Evolutionary conservation across 805 yeast genomes (phyloP).

Genomic region (Kazachstania martiniae): DNA sequence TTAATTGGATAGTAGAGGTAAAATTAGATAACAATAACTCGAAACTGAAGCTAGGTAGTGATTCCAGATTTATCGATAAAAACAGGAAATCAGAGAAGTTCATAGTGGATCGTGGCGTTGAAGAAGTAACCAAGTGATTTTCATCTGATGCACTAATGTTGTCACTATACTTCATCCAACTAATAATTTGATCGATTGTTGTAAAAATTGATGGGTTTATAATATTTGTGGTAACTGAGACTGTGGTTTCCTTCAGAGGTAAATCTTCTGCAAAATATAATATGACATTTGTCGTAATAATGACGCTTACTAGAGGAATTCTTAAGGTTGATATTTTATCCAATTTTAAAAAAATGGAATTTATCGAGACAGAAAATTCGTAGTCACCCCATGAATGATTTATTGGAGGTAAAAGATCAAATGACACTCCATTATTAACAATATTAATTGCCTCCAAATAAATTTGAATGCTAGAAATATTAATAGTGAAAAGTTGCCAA

Average conservation of each 20-base stretch:
- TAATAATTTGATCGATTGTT: slow-evolving; percentile 12
- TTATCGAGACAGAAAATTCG: slow-evolving; percentile 23
- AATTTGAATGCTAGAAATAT: slow-evolving; percentile 20
- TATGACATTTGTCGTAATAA: slow-evolving; percentile 19
- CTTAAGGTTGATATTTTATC: slow-evolving; percentile 16
- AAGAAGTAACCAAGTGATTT: too few relatives aligned
- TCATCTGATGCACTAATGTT: too few relatives aligned
- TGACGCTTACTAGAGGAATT: slow-evolving; percentile 22
- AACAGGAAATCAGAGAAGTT: too few relatives aligned
- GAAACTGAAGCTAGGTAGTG: slow-evolving; percentile 14
- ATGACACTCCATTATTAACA: slow-evolving; percentile 12
- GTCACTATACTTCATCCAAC: too few relatives aligned
- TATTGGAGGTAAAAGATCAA: slow-evolving; percentile 15
- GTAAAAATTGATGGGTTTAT: slow-evolving; percentile 24
- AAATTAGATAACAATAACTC: slow-evolving; percentile 20
- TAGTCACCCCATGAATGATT: slow-evolving; percentile 11
- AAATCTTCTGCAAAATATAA: slow-evolving; percentile 11
- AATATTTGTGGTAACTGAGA: slow-evolving; percentile 17
- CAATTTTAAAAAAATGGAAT: slow-evolving; percentile 12
- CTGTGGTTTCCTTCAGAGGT: slow-evolving; percentile 10
- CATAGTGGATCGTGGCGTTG: too few relatives aligned
- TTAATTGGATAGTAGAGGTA: slow-evolving; percentile 14
- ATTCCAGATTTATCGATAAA: slow-evolving; percentile 4
- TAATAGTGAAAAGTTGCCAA: slow-evolving; percentile 7
- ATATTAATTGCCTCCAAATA: slow-evolving; percentile 16